phyloP scores from a whole-genome alignment of 805 yeast species.

The Teunomyces funiuensis region DNA sequence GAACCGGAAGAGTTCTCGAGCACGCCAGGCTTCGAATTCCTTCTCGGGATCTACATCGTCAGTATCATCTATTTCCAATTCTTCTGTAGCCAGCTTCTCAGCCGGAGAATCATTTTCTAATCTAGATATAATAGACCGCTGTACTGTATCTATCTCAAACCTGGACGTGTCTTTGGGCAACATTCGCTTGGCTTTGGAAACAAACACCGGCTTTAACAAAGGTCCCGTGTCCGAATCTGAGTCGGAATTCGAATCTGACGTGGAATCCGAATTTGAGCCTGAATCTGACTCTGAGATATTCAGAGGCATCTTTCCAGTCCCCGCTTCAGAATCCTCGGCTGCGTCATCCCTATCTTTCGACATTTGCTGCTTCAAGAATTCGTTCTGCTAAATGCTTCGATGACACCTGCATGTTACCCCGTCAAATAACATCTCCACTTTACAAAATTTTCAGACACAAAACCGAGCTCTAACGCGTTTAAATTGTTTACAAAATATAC shows the following conservation, averaged over 20 bases:
- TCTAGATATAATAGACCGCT: conserved; percentile 2
- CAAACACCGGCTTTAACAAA: conserved; percentile 7
- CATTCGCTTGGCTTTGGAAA: conserved; percentile 4
- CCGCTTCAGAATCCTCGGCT: no score
- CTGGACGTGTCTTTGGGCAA: neutral
- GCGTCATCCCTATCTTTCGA: neutral
- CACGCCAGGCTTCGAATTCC: conserved; percentile 42
- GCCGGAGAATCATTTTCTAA: neutral
- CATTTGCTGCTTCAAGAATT: neutral
- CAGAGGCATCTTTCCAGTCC: neutral
- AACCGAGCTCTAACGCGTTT: conserved; percentile 2
- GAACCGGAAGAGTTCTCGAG: conserved; percentile 38
- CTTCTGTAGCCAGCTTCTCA: conserved; percentile 7
- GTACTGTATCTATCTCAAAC: neutral
- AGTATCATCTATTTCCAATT: conserved; percentile 50
- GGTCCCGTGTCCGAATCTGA: conserved; percentile 9
- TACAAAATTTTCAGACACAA: conserved; percentile 1
- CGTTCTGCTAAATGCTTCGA: neutral
- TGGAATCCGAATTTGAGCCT: neutral
- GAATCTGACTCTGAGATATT: neutral
- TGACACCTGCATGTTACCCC: neutral
- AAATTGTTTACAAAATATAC: conserved; percentile 2
- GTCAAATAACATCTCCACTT: neutral
- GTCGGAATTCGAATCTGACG: conserved; percentile 4
- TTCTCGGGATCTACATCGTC: conserved; percentile 55